Evolutionary conservation across 805 yeast genomes (phyloP), one percentile per base, ranked within the genome.

Genomic region (Komagataella populi): DNA sequence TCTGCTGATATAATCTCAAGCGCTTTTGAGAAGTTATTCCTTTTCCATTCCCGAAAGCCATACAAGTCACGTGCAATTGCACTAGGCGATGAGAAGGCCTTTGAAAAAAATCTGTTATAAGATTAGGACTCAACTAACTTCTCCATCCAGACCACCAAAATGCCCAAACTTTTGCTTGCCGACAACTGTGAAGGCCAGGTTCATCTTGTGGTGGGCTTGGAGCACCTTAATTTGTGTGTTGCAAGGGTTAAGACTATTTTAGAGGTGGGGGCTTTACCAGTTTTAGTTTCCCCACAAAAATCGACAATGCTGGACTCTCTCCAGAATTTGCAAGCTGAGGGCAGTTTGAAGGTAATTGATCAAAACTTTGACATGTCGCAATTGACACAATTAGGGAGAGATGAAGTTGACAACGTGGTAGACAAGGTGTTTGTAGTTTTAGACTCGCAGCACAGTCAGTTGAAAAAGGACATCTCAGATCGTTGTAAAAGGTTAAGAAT

Each of bases 351-450:
- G 12, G 39, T 30, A 6, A 14, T 30, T 10, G 39, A 30, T 30
- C 39, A 30, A n/a, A 30, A 12, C 4, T 30, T 30, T 10, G 5
- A 3, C 8, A 30, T 30, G 5, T 30, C 39, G 10, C 39, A 80
- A 58, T 66, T 88, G 44, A 66, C 70, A 1, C 65, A 71, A 0
- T 60, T 76, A 43, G 96, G 96, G 3, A 71, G 95, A 50, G 58
- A 62, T 0, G 76, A 76, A 23, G 88, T 84, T 3, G 81, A 77
- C 48, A 61, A 66, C 24, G 70, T 87, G 2, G 87, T 87, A 4
- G 97, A 90, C 63, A 70, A 80, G 52, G 90, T 87, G 1, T 89
- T 85, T 64, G 83, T 88, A 2, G 72, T 78, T 14, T 60, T 79
- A 3, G 44, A 55, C 3, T 36, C 46, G 6, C 52, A 54, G 6